A percentile compares a stretch with the other conserved stretches of the same genome.
Conservation (phyloP, 441 rosid species). For the Pelargonium exstipulatum region DNA sequence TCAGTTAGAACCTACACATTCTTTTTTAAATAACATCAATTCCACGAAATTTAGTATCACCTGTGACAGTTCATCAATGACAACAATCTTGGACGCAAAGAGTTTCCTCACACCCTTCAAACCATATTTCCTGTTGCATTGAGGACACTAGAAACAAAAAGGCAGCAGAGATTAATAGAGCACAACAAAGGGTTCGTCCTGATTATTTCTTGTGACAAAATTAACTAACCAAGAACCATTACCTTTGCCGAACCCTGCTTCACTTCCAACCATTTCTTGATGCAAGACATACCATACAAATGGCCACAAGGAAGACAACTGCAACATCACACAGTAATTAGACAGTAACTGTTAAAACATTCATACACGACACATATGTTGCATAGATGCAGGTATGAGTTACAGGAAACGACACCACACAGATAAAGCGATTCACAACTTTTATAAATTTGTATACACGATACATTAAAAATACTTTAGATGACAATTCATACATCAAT, state of each 20-base stretch:
- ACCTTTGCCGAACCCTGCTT: constrained; percentile 54
- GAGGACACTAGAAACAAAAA: constrained; percentile 57
- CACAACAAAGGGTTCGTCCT: background rate
- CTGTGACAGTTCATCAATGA: constrained; percentile 67
- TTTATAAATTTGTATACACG: too few species aligned
- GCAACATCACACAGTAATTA: constrained; percentile 16
- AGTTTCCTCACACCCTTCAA: constrained; percentile 60
- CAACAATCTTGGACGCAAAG: constrained; percentile 61
- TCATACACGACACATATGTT: background rate
- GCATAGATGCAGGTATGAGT: too few species aligned
- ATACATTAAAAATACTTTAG: too few species aligned
- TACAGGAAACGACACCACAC: too few species aligned
- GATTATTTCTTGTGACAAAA: background rate
- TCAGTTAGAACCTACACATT: constrained; percentile 14
- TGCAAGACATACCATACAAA: constrained; percentile 72
- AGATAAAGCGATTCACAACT: too few species aligned
- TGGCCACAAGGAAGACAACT: constrained; percentile 97
- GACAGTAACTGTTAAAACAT: background rate
- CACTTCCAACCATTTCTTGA: constrained; percentile 63
- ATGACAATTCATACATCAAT: too few species aligned
- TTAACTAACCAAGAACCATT: constrained; percentile 18
- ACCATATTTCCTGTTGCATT: constrained; percentile 55
- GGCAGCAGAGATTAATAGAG: constrained; percentile 3
- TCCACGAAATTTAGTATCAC: constrained; percentile 24
- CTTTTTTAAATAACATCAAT: background rate